phyloP scores from a whole-genome alignment of 768 basidiomycete species.

The Amanita pseudoporphyria region DNA sequence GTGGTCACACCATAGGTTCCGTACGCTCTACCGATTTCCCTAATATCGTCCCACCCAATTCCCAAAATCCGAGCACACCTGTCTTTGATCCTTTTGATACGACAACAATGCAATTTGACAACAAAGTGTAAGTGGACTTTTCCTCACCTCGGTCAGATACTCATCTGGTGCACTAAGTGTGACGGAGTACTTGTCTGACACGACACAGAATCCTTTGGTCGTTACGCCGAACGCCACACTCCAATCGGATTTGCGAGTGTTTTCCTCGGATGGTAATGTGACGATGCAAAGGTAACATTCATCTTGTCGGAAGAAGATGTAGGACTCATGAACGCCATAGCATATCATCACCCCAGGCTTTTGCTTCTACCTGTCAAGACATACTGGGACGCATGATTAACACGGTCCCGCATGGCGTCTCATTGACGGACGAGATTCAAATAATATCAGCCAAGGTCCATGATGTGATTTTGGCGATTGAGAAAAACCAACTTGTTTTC shows the following conservation, averaged over 20 bases:
- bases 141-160: not conserved
- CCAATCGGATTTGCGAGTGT: slow-evolving; percentile 30
- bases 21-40: slow-evolving; percentile 38
- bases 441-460: slow-evolving; percentile 33
- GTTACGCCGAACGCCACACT: slow-evolving; percentile 22
- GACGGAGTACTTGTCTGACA: slow-evolving; percentile 28
- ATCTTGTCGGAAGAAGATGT: not conserved
- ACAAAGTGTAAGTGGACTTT: slow-evolving; percentile 24
- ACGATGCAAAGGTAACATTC: slow-evolving; percentile 27
- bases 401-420: slow-evolving; percentile 34
- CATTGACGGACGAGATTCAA: slow-evolving; percentile 34
- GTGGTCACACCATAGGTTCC: slow-evolving; percentile 42
- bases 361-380: slow-evolving; percentile 27
- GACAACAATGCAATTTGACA: slow-evolving; percentile 29
- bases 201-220: slow-evolving; percentile 30
- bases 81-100: slow-evolving; percentile 30
- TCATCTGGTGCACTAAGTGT: slow-evolving; percentile 19
- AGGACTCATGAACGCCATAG: slow-evolving; percentile 11
- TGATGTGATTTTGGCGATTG: slow-evolving; percentile 26
- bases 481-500: slow-evolving; percentile 27
- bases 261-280: slow-evolving; percentile 27
- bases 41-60: slow-evolving; percentile 25
- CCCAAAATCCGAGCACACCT: slow-evolving; percentile 16
- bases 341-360: slow-evolving; percentile 23
- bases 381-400: slow-evolving; percentile 38